Percentiles rank a stretch among this genome's conserved stretches.
Evolutionary conservation across 495 filamentous ascomycete species (phyloP).

Genomic region (Aspergillus taichungensis): DNA sequence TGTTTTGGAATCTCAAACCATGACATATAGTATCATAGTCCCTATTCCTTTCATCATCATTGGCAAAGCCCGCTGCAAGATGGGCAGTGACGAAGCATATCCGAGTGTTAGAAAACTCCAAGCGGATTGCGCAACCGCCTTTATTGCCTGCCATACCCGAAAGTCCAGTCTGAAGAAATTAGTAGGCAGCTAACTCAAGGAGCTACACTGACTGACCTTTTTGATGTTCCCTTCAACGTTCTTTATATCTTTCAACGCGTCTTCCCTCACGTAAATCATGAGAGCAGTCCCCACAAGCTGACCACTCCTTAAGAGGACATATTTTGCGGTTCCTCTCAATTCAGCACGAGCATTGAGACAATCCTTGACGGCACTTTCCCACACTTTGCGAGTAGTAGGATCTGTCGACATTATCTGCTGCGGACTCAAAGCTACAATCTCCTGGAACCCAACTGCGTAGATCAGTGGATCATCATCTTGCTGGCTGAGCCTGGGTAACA

Average conservation of each 20-base stretch:
- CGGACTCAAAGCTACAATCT: slow-evolving; percentile 92
- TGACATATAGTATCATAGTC: slow-evolving; percentile 87
- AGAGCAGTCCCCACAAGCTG: slow-evolving; percentile 92
- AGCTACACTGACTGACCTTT: slow-evolving; percentile 44
- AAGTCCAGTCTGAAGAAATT: slow-evolving; percentile 63
- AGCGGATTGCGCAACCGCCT: slow-evolving; percentile 90
- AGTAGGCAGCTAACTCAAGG: background rate
- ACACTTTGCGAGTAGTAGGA: slow-evolving; percentile 70
- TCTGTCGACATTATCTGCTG: slow-evolving; percentile 99
- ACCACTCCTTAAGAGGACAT: slow-evolving; percentile 81
- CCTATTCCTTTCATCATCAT: slow-evolving; percentile 90
- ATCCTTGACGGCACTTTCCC: slow-evolving; percentile 73
- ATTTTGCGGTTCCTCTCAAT: slow-evolving; percentile 56
- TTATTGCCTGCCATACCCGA: slow-evolving; percentile 98
- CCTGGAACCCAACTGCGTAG: slow-evolving; percentile 86
- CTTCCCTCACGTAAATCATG: slow-evolving; percentile 79
- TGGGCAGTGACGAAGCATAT: slow-evolving; percentile 96
- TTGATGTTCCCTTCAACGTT: slow-evolving; percentile 95
- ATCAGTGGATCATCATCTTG: slow-evolving; percentile 40
- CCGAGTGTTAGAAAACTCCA: slow-evolving; percentile 89
- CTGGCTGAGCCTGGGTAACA: slow-evolving; percentile 51
- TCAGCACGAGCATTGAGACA: slow-evolving; percentile 66
- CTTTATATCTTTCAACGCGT: slow-evolving; percentile 69
- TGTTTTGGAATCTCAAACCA: slow-evolving; percentile 83
- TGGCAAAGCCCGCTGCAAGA: slow-evolving; percentile 91